phyloP scores from a whole-genome alignment of 2,329 filamentous ascomycete species.

The Trichophyton equinum region DNA sequence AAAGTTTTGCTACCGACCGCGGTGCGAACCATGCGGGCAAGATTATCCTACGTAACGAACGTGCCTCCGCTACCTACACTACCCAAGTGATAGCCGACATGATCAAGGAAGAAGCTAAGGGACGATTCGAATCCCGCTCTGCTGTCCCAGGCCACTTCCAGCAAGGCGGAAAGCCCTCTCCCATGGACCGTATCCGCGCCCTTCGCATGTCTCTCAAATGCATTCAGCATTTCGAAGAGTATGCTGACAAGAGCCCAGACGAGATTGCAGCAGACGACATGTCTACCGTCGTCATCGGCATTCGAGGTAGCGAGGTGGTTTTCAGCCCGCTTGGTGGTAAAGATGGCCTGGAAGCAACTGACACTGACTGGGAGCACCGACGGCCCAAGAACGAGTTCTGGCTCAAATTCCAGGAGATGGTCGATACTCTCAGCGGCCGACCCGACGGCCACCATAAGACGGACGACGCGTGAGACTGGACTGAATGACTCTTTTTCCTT shows the following conservation, averaged over 20 bases:
- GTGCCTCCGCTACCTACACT: slow-evolving; percentile 76
- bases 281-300: slow-evolving; percentile 75
- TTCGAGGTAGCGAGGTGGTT: slow-evolving; percentile 79
- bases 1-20: slow-evolving; percentile 72
- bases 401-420: slow-evolving; percentile 64
- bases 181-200: slow-evolving; percentile 91
- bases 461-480: neutral
- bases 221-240: slow-evolving; percentile 78
- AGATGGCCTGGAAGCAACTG: slow-evolving; percentile 60
- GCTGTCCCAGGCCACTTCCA: slow-evolving; percentile 90
- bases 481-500: neutral
- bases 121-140: slow-evolving; percentile 82
- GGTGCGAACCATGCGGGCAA: slow-evolving; percentile 85
- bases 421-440: slow-evolving; percentile 72
- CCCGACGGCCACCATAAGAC: slow-evolving; percentile 28
- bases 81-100: slow-evolving; percentile 92
- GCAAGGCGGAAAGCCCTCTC: slow-evolving; percentile 80
- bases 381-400: slow-evolving; percentile 77
- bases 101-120: slow-evolving; percentile 84
- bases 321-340: slow-evolving; percentile 59
- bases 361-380: slow-evolving; percentile 88
- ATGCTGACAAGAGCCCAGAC: slow-evolving; percentile 51
- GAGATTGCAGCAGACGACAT: slow-evolving; percentile 61
- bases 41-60: slow-evolving; percentile 92
- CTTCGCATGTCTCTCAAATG: slow-evolving; percentile 88